Evolutionary conservation across 2,329 filamentous ascomycete genomes (phyloP).

Genomic region (Alternaria sp.): DNA sequence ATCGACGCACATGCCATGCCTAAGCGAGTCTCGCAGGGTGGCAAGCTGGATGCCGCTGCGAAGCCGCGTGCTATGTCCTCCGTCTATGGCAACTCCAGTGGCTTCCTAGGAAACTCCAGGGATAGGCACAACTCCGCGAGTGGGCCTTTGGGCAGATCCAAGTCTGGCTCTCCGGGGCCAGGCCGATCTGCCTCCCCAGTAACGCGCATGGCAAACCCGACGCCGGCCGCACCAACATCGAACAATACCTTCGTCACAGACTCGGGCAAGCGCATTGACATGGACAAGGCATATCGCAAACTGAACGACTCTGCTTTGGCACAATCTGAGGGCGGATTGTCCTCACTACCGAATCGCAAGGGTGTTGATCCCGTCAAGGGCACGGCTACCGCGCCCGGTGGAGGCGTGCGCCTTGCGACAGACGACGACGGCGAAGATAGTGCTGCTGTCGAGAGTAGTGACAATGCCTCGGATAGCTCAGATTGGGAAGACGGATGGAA

Average conservation of each 20-base stretch:
- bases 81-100: conserved; percentile 42
- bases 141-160: conserved; percentile 45
- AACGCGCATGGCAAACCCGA: conserved; percentile 55
- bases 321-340: conserved; percentile 67
- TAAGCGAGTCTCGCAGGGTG: conserved; percentile 52
- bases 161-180: conserved; percentile 50
- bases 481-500: conserved; percentile 67
- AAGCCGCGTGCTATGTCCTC: conserved; percentile 56
- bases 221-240: conserved; percentile 50
- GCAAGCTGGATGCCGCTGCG: conserved; percentile 46
- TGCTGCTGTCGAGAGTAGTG: conserved; percentile 69
- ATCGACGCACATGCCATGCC: conserved; percentile 52
- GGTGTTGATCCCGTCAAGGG: conserved; percentile 47
- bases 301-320: conserved; percentile 75
- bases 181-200: conserved; percentile 48
- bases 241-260: conserved; percentile 61
- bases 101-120: conserved; percentile 28
- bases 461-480: conserved; percentile 65
- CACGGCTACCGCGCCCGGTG: conserved; percentile 54
- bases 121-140: conserved; percentile 50
- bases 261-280: conserved; percentile 68
- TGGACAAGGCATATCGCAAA: conserved; percentile 72
- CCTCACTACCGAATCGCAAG: conserved; percentile 62
- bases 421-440: conserved; percentile 60
- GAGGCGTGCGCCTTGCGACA: conserved; percentile 61